Base-by-base conservation (phyloP, 1,284 basidiomycete genomes). In the Cutaneotrichosporon cavernicola region DNA sequence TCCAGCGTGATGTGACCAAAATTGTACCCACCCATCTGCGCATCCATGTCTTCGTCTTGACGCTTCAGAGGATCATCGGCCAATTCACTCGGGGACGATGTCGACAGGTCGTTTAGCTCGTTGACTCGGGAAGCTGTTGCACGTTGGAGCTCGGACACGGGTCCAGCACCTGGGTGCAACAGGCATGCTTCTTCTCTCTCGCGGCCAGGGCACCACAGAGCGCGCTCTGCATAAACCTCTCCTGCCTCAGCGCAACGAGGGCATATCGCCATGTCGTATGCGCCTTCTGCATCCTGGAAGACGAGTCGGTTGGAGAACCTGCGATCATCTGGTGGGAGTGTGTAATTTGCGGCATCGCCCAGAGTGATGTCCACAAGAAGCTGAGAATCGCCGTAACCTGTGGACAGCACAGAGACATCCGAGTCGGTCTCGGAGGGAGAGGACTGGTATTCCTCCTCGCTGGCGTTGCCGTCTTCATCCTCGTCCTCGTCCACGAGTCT, bases 171-270 rank as follows among this genome's bases (percentile, higher is more conserved):
- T 18, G 16, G 43, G 5, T 7, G 16, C 18, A 30, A 30, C 5
- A 6, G 11, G 22, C 49, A 51, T 4, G 21, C 11, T 11, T 30
- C 11, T 4, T 10, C 49, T 13, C 21, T 16, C 8, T 47, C 50
- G 8, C 62, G 56, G 4, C 64, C 64, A 9, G 55, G 40, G 38
- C 64, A 65, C 64, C 64, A 65, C 53, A 59, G 56, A 14, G 64
- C 60, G 6, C 46, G 34, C 9, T 47, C 57, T 7, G 57, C 60
- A 1, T 52, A 51, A 10, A 59, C 52, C 2, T 58, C 61, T 13
- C 61, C 52, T 1, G 60, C 60, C 8, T 40, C 32, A 13, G 50
- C 9, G 21, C 64, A 65, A 2, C 14, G 14, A 1, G 47, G n/a
- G 49, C 63, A 64, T 36, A 4, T 16, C 5, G 30, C 43, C 43